Percentiles rank a stretch among this genome's conserved stretches.
phyloP scores from a whole-genome alignment of 169 alveolate species.

The Plasmodium coatneyi region DNA sequence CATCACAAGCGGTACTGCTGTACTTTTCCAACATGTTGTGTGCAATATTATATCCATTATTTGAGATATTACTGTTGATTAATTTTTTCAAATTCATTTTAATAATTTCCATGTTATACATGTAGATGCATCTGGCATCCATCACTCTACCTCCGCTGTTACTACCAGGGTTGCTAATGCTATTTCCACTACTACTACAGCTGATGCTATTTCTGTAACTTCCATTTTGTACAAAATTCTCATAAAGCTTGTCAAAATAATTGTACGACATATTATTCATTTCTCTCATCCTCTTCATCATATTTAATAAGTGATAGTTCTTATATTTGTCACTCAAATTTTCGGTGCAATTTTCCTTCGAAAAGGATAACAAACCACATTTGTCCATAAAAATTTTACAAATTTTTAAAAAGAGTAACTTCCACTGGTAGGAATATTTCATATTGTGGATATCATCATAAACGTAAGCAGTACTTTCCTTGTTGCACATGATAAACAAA shows the following conservation, averaged over 20 bases:
- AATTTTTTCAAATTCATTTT: conserved; percentile 62
- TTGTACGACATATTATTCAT: conserved; percentile 33
- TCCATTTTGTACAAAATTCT: neutral
- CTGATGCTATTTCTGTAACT: neutral
- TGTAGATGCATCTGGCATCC: neutral
- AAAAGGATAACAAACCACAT: neutral
- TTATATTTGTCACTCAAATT: neutral
- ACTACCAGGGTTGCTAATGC: neutral
- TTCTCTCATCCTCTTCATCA: conserved; percentile 15
- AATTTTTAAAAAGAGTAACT: conserved; percentile 45
- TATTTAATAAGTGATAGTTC: neutral
- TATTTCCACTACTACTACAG: neutral
- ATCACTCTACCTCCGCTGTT: neutral
- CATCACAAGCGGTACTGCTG: conserved; percentile 30
- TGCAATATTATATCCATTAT: neutral
- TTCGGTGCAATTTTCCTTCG: neutral
- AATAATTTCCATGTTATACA: conserved; percentile 51
- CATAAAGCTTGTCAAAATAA: conserved; percentile 68
- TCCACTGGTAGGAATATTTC: conserved; percentile 34
- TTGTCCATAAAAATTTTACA: conserved; percentile 6
- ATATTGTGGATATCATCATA: conserved; percentile 47
- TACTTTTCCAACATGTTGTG: conserved; percentile 31
- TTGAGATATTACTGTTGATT: conserved; percentile 19
- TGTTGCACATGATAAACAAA: conserved; percentile 33
- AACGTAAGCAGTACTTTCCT: neutral